A percentile compares a stretch with the other conserved stretches of the same genome.
These are phyloP conservation scores for Linum tenue DNA, from an alignment of 345 rosid species.

Conservation along the genomic window DNA sequence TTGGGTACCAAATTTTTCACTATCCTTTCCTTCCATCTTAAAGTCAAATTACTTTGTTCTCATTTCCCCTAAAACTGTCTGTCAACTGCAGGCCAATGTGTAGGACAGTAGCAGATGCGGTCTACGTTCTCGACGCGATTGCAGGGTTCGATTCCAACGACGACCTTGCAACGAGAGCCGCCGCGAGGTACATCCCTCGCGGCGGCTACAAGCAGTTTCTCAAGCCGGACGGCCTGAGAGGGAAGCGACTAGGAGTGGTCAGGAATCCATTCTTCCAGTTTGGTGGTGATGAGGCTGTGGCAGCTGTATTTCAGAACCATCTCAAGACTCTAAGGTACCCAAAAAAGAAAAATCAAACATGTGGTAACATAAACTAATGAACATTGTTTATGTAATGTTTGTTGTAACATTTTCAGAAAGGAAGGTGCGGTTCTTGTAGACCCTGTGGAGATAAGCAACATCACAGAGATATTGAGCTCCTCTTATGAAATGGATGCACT, in stretches of 20 bases:
- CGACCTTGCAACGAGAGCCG: slow-evolving; percentile 32
- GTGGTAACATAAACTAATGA: too few species aligned
- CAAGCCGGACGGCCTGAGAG: slow-evolving; percentile 32
- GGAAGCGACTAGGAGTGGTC: slow-evolving; percentile 51
- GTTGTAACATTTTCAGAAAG: background rate
- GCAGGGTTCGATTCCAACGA: background rate
- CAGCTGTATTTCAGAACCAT: slow-evolving; percentile 31
- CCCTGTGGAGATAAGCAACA: background rate
- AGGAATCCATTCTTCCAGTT: slow-evolving; percentile 24
- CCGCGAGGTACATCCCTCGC: slow-evolving; percentile 33
- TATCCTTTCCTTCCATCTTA: background rate
- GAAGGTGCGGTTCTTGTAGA: background rate
- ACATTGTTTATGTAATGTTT: too few species aligned
- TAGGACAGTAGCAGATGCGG: slow-evolving; percentile 7
- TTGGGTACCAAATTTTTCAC: slow-evolving; percentile 28
- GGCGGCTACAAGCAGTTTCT: slow-evolving; percentile 57
- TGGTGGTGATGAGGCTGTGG: background rate
- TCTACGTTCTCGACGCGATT: background rate
- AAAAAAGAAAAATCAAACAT: background rate
- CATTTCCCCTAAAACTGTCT: too few species aligned
- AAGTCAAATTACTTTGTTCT: too few species aligned
- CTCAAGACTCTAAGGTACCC: slow-evolving; percentile 38
- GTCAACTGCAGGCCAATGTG: background rate
- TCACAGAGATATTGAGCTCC: background rate
- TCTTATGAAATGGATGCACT: background rate